These are phyloP conservation scores for Hymenoscyphus fructigenus DNA, from an alignment of 2,329 filamentous ascomycete species.

Conservation along the genomic window DNA sequence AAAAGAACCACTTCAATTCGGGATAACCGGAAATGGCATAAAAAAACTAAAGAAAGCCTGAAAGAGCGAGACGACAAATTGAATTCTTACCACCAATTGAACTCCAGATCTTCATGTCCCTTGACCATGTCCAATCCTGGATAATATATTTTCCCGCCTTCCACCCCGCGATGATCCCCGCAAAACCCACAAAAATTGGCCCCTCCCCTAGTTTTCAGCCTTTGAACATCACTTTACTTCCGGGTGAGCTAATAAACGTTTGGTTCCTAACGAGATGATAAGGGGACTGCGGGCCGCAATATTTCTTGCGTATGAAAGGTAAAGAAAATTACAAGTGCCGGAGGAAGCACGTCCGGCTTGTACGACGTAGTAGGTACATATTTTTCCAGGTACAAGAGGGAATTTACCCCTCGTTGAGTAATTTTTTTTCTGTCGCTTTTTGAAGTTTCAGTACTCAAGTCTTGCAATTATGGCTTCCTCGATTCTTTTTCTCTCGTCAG, in stretches of 20 bases:
- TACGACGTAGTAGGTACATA: background rate
- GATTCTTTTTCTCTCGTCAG: background rate
- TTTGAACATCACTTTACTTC: background rate
- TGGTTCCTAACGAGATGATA: background rate
- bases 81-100: background rate
- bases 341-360: background rate
- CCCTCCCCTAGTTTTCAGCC: background rate
- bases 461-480: constrained; percentile 1
- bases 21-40: no score
- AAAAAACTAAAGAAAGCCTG: background rate
- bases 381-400: background rate
- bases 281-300: background rate
- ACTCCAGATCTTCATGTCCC: background rate
- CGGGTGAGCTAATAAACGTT: background rate
- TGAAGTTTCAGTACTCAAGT: no score
- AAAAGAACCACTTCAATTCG: no score
- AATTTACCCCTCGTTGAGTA: background rate
- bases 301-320: background rate
- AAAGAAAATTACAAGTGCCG: background rate
- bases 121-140: background rate
- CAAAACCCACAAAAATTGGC: background rate
- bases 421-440: background rate
- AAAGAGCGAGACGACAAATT: background rate
- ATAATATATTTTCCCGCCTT: background rate
- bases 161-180: background rate